Evolutionary conservation across 208 protist species (phyloP), one percentile per base, ranked within the genome.

Genomic region (Leishmania tarentolae): DNA sequence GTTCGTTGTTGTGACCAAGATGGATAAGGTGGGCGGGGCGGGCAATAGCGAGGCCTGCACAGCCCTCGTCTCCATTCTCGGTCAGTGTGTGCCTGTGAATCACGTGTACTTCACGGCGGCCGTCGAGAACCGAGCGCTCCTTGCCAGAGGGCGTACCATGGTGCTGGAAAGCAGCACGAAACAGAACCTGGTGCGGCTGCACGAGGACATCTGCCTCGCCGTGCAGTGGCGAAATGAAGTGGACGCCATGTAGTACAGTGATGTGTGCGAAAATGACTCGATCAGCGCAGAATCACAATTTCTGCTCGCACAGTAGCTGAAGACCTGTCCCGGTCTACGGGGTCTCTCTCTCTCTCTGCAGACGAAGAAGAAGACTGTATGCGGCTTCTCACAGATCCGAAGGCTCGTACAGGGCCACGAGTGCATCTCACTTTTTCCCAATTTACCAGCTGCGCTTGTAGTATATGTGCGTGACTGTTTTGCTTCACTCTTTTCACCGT

Each of bases 1-100:
- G 0, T 96, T 94, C 88, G 84, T 97, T 40, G 87, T 95, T 11
- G 82, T 97, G 17, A 91, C 87, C 7, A 93, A 95, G 78, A 97
- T 97, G 93, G 93, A 97, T 86, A 84, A 90, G 68, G 84, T 97
- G 70, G 92, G 93, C 65, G 93, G 93, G 0, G 84, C 83, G 46
- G 89, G 86, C 75, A 89, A 87, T 72, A 59, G 73, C 7, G 69
- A 76, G 1, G 87, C 92, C 31, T 77, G 87, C 28, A 73, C 85
- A 6, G 82, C 86, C 2, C 81, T 97, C 35, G 72, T 81, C 47
- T 78, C 86, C 15, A 59, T 92, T 3, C 79, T 97, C 61, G 75
- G 78, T 15, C 88, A 89, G 68, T 95, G 91, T 70, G 84, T 95
- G n/a, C 90, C 93, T 9, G 76, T 89, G 47, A 97, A 97, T 76